Conservation (phyloP, 1,139 yeast genomes). For the Lodderomyces orthopsilosis region DNA sequence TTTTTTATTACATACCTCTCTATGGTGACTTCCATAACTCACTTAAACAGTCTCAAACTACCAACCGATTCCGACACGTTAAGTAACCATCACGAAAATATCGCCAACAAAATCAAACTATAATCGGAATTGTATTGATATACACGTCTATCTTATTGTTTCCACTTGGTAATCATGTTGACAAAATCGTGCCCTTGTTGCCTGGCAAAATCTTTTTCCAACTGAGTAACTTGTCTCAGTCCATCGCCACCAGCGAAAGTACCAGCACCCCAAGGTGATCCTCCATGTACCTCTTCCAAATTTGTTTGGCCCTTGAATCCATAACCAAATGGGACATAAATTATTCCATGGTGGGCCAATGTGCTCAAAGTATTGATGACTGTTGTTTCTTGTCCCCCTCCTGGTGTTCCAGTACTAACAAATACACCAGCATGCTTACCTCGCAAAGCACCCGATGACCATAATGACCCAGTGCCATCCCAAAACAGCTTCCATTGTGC, state of each 20-base stretch:
- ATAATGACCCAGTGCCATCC: conserved; percentile 40
- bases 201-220: conserved; percentile 33
- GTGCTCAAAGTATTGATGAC: conserved; percentile 31
- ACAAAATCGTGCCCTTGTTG: conserved; percentile 36
- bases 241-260: conserved; percentile 38
- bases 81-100: too few relatives aligned
- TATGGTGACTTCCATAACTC: too few relatives aligned
- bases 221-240: conserved; percentile 31
- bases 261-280: conserved; percentile 45
- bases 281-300: conserved; percentile 36
- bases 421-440: conserved; percentile 41
- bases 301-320: conserved; percentile 26
- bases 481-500: conserved; percentile 40
- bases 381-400: conserved; percentile 43
- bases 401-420: conserved; percentile 36
- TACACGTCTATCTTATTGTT: background rate
- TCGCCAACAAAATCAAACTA: too few relatives aligned
- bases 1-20: too few relatives aligned
- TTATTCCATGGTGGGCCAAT: conserved; percentile 38
- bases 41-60: too few relatives aligned
- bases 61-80: too few relatives aligned
- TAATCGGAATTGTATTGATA: too few relatives aligned
- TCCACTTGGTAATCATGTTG: conserved; percentile 14
- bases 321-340: conserved; percentile 39
- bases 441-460: conserved; percentile 34